Base-by-base conservation (phyloP, 345 rosid species). In the Mallotus nudiflorus region DNA sequence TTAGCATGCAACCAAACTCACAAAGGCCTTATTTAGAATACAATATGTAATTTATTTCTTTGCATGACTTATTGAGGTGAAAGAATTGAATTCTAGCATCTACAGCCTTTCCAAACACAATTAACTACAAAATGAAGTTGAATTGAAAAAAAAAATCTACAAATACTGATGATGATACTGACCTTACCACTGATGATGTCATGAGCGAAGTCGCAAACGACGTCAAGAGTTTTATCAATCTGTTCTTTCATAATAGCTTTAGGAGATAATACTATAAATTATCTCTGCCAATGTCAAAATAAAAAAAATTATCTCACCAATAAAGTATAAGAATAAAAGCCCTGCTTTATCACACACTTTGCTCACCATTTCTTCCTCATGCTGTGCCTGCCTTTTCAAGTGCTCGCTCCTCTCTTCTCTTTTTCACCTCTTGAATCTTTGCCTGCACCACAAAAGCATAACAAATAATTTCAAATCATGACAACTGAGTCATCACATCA, bases 351-450 rank as follows among this genome's bases (percentile, higher is more conserved):
- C 53, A 61, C n/a, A 44, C 14, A 22, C 55, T 54, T 44, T 29
- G 69, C 79, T 60, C 78, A 88, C 98, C 95, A 90, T 92, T 84
- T 89, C 97, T 85, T 94, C 99, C 80, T 94, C 99, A 66, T 85
- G 97, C 33, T 72, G 88, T 52, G 99, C 97, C n/a, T n/a, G n/a
- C n/a, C 69, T 94, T 91, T 83, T 90, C 97, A 71, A 84, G 77
- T 11, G 97, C 97, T 69, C 97, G 87, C 79, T 95, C 97, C 78
- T 95, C 97, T 84, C 97, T 92, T 81, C 99, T 88, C 84, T 87
- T 92, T 82, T 90, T 95, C 49, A 92, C 97, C 73, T 92, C 90
- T 79, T 95, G 97, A 73, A 95, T 89, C 82, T 95, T 97, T 0
- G 95, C 86, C 97, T 91, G 85, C 76, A 62, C 55, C 37, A 72